phyloP scores from a whole-genome alignment of 1,284 basidiomycete genomes.

The Trametes polyzona region DNA sequence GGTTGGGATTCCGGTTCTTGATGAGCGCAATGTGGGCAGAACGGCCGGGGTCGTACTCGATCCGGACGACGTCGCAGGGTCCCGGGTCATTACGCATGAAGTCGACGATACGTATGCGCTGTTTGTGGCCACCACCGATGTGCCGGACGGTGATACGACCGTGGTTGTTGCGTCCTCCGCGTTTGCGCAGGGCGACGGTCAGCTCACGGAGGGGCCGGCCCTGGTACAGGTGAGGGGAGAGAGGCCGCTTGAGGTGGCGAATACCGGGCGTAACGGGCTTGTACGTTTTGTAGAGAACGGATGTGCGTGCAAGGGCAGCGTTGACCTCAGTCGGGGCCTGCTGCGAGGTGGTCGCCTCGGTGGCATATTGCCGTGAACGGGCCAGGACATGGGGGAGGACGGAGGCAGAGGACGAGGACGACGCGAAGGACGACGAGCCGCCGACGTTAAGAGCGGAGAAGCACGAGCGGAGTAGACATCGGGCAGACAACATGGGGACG shows the following conservation, averaged over 20 bases:
- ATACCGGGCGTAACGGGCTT: conserved; percentile 88
- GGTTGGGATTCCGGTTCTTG: conserved; percentile 55
- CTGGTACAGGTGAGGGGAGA: conserved; percentile 82
- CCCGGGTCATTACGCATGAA: conserved; percentile 82
- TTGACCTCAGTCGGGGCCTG: conserved; percentile 37
- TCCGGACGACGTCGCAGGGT: conserved; percentile 86
- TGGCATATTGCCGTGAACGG: conserved; percentile 36
- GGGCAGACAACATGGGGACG: conserved; percentile 35
- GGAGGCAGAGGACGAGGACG: conserved; percentile 24
- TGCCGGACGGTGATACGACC: conserved; percentile 91
- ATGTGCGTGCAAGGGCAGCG: conserved; percentile 44
- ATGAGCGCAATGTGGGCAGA: conserved; percentile 94
- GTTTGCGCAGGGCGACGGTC: conserved; percentile 82
- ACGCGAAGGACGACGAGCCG: conserved; percentile 21
- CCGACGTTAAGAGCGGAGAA: conserved; percentile 28
- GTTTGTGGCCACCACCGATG: conserved; percentile 90
- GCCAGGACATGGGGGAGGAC: conserved; percentile 18
- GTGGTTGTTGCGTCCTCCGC: conserved; percentile 84
- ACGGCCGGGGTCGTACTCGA: conserved; percentile 96
- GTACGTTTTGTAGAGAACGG: conserved; percentile 82
- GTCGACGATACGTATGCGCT: conserved; percentile 87
- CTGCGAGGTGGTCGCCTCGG: conserved; percentile 32
- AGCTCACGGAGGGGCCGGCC: conserved; percentile 85
- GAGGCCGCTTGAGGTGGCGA: conserved; percentile 84
- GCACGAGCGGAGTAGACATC: conserved; percentile 37